A percentile compares a stretch with the other conserved stretches of the same genome.
Conservation (phyloP, 2,329 filamentous ascomycete genomes). For the Pseudogymnoascus sp. region DNA sequence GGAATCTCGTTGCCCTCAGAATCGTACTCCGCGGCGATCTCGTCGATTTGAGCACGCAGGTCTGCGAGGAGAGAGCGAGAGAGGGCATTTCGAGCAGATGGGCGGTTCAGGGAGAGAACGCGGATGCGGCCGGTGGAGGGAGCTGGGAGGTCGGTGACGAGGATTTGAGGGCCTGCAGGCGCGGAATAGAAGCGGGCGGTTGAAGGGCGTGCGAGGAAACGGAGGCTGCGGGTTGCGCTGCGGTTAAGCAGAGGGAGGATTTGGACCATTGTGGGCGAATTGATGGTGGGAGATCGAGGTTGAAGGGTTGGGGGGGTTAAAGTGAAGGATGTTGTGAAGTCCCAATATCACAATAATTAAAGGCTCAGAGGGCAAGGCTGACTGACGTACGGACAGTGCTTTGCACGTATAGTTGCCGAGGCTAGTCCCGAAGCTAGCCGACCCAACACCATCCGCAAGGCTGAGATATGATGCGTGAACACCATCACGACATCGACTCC, state of each 20-base stretch:
- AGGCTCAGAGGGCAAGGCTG: not conserved
- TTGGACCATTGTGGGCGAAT: not conserved
- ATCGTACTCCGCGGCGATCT: conserved; percentile 59
- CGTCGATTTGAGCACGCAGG: conserved; percentile 66
- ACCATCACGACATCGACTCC: not conserved
- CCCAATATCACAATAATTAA: conserved; percentile 1
- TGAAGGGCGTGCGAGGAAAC: conserved; percentile 8
- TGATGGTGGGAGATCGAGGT: not conserved
- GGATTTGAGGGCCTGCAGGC: conserved; percentile 1
- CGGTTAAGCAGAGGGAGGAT: conserved; percentile 1
- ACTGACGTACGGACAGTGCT: conserved; percentile 7
- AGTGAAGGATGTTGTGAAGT: not conserved
- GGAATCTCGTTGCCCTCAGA: conserved; percentile 47
- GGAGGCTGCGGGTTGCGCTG: not conserved
- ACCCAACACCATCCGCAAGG: conserved; percentile 4
- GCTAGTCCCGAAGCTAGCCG: conserved; percentile 10
- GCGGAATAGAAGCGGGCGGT: conserved; percentile 10
- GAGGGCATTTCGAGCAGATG: conserved; percentile 82
- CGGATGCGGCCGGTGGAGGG: conserved; percentile 78
- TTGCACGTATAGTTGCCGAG: not conserved
- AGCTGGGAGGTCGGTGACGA: conserved; percentile 54
- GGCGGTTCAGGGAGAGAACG: conserved; percentile 80
- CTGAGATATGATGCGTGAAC: not conserved
- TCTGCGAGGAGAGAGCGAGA: conserved; percentile 69
- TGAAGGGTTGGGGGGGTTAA: not conserved